These are phyloP conservation scores for Hymenoscyphus occultus DNA, from an alignment of 2,329 filamentous ascomycete species.

Conservation along the genomic window DNA sequence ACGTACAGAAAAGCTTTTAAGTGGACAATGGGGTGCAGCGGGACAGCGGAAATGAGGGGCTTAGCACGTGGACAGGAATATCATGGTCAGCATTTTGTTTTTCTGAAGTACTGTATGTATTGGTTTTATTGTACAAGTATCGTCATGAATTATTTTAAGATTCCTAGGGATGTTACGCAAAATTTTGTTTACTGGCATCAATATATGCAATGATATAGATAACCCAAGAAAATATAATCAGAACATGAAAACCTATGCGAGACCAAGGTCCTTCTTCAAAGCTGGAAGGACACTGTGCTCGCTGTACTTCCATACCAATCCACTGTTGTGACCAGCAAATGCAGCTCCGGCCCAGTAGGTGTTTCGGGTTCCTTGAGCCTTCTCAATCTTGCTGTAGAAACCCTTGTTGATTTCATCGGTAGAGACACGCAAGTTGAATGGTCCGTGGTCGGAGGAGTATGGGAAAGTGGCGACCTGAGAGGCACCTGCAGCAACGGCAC, in stretches of 20 bases:
- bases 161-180: too few relatives aligned
- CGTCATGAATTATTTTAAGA: too few relatives aligned
- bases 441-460: not conserved
- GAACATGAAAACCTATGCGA: not conserved
- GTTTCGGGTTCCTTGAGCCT: not conserved
- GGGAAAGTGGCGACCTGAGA: not conserved
- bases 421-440: not conserved
- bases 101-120: too few relatives aligned
- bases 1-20: too few relatives aligned
- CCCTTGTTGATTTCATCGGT: not conserved
- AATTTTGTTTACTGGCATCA: too few relatives aligned
- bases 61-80: too few relatives aligned
- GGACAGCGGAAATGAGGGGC: too few relatives aligned
- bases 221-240: too few relatives aligned
- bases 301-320: not conserved
- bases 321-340: not conserved
- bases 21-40: too few relatives aligned
- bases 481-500: not conserved
- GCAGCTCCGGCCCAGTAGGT: not conserved
- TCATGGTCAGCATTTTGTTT: too few relatives aligned
- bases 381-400: not conserved
- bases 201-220: too few relatives aligned
- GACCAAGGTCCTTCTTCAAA: constrained; percentile 4
- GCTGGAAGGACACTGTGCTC: not conserved
- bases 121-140: too few relatives aligned